Conservation (phyloP, 148 eudicot species). For the Selenicereus undatus region DNA sequence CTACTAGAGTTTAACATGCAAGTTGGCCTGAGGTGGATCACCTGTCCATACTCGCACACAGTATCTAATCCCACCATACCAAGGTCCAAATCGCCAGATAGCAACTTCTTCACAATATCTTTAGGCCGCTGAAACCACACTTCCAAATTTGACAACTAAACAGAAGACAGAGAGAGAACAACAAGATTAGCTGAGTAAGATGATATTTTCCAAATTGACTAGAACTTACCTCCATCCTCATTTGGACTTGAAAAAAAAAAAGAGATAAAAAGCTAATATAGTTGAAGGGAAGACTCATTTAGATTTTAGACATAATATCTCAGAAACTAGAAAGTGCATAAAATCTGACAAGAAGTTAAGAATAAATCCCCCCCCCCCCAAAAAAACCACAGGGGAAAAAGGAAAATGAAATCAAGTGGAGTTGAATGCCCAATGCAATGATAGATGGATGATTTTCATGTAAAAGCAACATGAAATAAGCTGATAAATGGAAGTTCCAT, state of each 20-base stretch:
- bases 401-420: neutral
- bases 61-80: conserved; percentile 93
- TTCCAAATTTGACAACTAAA: conserved; percentile 76
- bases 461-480: no score
- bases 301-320: neutral
- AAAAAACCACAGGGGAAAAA: neutral
- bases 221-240: conserved; percentile 1
- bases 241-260: neutral
- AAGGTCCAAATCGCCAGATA: conserved; percentile 95
- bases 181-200: neutral
- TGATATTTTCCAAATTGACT: neutral
- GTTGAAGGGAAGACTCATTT: no score
- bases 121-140: conserved; percentile 99
- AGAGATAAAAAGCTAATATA: no score
- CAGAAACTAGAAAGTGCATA: neutral
- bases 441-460: no score
- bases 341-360: no score
- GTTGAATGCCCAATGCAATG: no score
- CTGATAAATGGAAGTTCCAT: no score
- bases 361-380: no score
- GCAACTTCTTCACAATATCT: conserved; percentile 79
- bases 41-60: conserved; percentile 81
- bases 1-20: neutral
- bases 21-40: conserved; percentile 21
- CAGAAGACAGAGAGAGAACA: conserved; percentile 17